These are phyloP conservation scores for Amyloporia xantha DNA, from an alignment of 768 basidiomycete species.

Conservation along the genomic window DNA sequence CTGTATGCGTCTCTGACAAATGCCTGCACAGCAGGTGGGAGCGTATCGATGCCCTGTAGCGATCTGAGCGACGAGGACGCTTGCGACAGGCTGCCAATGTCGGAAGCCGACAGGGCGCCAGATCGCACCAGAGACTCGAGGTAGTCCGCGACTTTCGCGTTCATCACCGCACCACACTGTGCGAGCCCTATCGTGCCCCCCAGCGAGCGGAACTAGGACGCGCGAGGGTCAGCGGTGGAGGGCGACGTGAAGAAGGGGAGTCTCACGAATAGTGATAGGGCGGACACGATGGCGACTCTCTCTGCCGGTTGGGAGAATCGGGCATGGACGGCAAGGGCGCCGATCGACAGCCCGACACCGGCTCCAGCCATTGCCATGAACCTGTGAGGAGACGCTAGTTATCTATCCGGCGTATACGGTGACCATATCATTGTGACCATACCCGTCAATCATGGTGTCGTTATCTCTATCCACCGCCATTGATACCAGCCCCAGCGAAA, in stretches of 20 bases:
- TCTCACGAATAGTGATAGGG: slow-evolving; percentile 39
- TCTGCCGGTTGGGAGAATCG: slow-evolving; percentile 36
- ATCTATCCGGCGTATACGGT: too few relatives aligned
- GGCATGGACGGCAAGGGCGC: slow-evolving; percentile 36
- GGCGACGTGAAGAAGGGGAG: background rate
- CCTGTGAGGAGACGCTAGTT: slow-evolving; percentile 14
- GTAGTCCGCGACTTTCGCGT: slow-evolving; percentile 32
- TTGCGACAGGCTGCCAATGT: slow-evolving; percentile 20
- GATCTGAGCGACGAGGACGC: slow-evolving; percentile 26
- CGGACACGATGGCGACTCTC: slow-evolving; percentile 37
- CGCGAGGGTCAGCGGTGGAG: too few relatives aligned
- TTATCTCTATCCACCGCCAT: slow-evolving; percentile 34
- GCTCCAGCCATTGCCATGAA: slow-evolving; percentile 41
- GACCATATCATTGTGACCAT: background rate
- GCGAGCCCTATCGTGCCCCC: slow-evolving; percentile 51
- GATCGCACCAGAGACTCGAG: slow-evolving; percentile 23
- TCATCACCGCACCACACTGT: slow-evolving; percentile 44
- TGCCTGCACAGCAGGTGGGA: slow-evolving; percentile 30
- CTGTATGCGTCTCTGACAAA: slow-evolving; percentile 36
- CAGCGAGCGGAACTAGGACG: slow-evolving; percentile 35
- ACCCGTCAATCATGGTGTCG: slow-evolving; percentile 33
- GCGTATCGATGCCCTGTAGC: slow-evolving; percentile 28
- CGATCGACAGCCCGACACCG: slow-evolving; percentile 36
- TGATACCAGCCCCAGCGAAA: slow-evolving; percentile 38
- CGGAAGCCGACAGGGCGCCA: slow-evolving; percentile 25